Percentiles rank a stretch among this genome's conserved stretches.
phyloP scores from a whole-genome alignment of 1,284 basidiomycete species.

The Inonotus hispidus region DNA sequence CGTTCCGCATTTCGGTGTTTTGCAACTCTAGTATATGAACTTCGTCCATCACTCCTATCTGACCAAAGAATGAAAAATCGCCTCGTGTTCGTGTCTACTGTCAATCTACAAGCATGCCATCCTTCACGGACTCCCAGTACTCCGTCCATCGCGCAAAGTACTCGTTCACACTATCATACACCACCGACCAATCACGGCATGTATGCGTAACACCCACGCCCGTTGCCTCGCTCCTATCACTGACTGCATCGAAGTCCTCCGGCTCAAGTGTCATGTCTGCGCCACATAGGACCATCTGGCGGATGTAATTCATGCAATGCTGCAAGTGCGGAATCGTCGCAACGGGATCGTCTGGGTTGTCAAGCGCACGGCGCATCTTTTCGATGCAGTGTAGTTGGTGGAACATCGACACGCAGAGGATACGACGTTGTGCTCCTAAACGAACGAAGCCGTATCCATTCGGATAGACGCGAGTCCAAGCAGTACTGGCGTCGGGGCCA shows the following conservation, averaged over 20 bases:
- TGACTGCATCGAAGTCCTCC: background rate
- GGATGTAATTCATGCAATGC: constrained; percentile 19
- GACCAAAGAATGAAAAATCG: background rate
- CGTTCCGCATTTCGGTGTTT: background rate
- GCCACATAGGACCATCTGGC: constrained; percentile 18
- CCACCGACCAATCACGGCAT: constrained; percentile 15
- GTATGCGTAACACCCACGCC: constrained; percentile 14
- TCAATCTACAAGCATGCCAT: background rate
- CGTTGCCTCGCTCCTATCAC: constrained; percentile 1
- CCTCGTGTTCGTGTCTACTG: background rate
- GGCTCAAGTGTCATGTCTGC: constrained; percentile 17
- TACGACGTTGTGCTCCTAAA: constrained; percentile 11
- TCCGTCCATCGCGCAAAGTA: constrained; percentile 14
- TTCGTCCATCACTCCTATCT: background rate
- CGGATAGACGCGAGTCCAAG: constrained; percentile 9
- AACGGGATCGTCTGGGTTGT: constrained; percentile 9
- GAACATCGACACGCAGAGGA: constrained; percentile 25
- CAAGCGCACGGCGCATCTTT: constrained; percentile 24
- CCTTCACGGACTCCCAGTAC: constrained; percentile 15
- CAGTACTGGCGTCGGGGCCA: constrained; percentile 1
- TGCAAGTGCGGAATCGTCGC: constrained; percentile 29
- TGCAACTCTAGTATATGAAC: background rate
- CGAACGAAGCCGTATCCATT: constrained; percentile 17
- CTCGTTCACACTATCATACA: constrained; percentile 13
- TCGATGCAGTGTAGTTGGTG: constrained; percentile 32